Base-by-base conservation (phyloP, 2,329 filamentous ascomycete genomes). In the Nannizzia gypsea region DNA sequence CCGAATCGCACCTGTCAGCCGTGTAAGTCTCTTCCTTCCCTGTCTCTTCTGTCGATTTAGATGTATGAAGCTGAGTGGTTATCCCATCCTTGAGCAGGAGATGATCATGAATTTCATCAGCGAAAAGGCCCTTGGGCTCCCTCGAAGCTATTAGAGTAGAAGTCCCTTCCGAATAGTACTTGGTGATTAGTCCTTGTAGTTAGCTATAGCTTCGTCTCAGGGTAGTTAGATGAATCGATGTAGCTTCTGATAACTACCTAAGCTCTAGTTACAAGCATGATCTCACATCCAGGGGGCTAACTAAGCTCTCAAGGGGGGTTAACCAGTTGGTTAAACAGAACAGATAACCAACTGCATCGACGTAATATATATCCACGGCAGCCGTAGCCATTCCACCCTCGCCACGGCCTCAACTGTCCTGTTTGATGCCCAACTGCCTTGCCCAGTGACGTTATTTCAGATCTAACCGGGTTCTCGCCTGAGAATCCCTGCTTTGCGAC, bases 1-100 rank as follows among this genome's bases (percentile, higher is more conserved):
- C 1, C 68, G 82, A 22, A 81, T 84, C 62, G 82, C 82, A 2
- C 82, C 82, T 0, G 80, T 84, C 4, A 82, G 80, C 64, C 63
- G 62, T 46, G 63, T 64, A 56, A 59, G 63, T 63, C 26, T 6
- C 17, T 11, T 24, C 46, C 17, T 28, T 46, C 42, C 17, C 22
- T 44, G 34, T n/a, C n/a, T n/a, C n/a, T n/a, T n/a, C n/a, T n/a
- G n/a, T n/a, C n/a, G n/a, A n/a, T n/a, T n/a, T n/a, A n/a, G 31
- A 13, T 36, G 13, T 36, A 26, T 28, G 9, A 50, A 50, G 48
- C 52, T 13, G 15, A 48, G 11, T 17, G 9, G 11, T n/a, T 4
- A 38, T 28, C 31, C 24, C 50, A 26, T 13, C 13, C 22, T 11
- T 42, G n/a, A 52, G 15, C 70, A 80, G 59, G 80, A 77, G 64